Evolutionary conservation across 768 basidiomycete species (phyloP).

Genomic region (Suillus subaureus): DNA sequence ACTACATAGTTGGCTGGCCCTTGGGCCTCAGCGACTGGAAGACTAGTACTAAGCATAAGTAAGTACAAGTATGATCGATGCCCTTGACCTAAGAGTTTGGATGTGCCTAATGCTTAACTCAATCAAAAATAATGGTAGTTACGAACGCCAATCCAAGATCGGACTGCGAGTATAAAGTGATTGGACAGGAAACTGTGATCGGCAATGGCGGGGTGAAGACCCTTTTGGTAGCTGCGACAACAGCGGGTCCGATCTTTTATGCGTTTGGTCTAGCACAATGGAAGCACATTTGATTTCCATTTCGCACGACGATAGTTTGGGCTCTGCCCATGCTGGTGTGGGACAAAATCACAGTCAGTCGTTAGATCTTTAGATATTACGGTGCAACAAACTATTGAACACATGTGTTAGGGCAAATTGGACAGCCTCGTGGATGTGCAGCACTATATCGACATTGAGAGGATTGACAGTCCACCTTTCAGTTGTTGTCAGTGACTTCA

Average conservation of each 20-base stretch:
- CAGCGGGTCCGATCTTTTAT: constrained; percentile 4
- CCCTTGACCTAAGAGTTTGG: constrained; percentile 1
- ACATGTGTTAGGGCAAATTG: constrained; percentile 41
- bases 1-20: neutral
- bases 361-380: neutral
- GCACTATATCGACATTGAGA: constrained; percentile 46
- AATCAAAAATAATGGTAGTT: neutral
- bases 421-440: constrained; percentile 36
- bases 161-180: constrained; percentile 77
- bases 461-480: constrained; percentile 46
- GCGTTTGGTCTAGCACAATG: constrained; percentile 22
- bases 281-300: constrained; percentile 21
- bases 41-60: neutral
- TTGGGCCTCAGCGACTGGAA: neutral
- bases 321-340: constrained; percentile 26
- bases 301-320: constrained; percentile 21
- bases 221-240: neutral
- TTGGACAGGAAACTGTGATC: constrained; percentile 24
- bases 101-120: constrained; percentile 1
- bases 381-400: constrained; percentile 37
- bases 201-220: constrained; percentile 9
- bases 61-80: neutral
- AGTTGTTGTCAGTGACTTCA: constrained; percentile 1
- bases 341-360: constrained; percentile 18
- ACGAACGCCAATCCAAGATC: constrained; percentile 58